Evolutionary conservation across 2,329 filamentous ascomycete species (phyloP).

Genomic region (Xylariaceae sp.): DNA sequence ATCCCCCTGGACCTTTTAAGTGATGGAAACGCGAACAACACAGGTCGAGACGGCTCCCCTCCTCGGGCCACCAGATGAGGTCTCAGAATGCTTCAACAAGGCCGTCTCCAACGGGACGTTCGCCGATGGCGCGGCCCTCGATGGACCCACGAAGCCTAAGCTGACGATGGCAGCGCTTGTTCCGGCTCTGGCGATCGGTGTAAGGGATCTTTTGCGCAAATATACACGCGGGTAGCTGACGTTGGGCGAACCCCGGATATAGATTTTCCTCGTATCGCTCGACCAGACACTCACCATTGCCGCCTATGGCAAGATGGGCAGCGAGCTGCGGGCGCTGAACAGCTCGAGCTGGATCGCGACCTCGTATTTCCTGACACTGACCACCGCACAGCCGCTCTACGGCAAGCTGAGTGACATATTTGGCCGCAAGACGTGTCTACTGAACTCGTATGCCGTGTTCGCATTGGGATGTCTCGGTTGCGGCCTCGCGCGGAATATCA

Average conservation of each 20-base stretch:
- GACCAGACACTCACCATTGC: slow-evolving; percentile 74
- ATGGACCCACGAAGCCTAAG: slow-evolving; percentile 22
- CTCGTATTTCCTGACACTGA: slow-evolving; percentile 31
- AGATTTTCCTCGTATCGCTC: slow-evolving; percentile 67
- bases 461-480: slow-evolving; percentile 43
- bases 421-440: slow-evolving; percentile 39
- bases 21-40: slow-evolving; percentile 16
- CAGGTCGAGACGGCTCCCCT: slow-evolving; percentile 27
- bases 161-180: slow-evolving; percentile 27
- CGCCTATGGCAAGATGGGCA: slow-evolving; percentile 74
- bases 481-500: slow-evolving; percentile 37
- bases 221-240: background rate
- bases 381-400: slow-evolving; percentile 43
- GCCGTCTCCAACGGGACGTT: slow-evolving; percentile 21
- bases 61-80: slow-evolving; percentile 17
- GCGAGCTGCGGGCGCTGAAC: slow-evolving; percentile 67
- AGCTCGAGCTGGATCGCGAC: slow-evolving; percentile 50
- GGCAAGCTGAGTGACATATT: slow-evolving; percentile 46
- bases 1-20: background rate
- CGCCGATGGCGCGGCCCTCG: slow-evolving; percentile 10
- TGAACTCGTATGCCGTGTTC: slow-evolving; percentile 41
- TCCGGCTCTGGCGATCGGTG: slow-evolving; percentile 28
- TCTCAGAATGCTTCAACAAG: slow-evolving; percentile 12
- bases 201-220: slow-evolving; percentile 11
- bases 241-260: background rate